Evolutionary conservation across 1,284 basidiomycete genomes (phyloP).

Genomic region (Heterobasidion irregulare): DNA sequence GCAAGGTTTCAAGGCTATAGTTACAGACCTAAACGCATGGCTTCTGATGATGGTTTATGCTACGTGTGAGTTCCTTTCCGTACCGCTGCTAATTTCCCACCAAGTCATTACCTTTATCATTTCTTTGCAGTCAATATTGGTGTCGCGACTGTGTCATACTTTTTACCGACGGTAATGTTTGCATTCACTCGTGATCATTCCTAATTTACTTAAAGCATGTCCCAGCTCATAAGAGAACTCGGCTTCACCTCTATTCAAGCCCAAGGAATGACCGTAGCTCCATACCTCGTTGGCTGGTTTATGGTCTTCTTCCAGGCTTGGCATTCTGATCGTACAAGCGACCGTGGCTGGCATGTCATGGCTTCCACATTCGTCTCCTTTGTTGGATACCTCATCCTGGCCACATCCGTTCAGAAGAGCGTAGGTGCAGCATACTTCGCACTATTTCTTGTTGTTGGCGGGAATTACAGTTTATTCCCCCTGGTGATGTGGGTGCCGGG

Average conservation of each 20-base stretch:
- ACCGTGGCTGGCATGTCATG: constrained; percentile 49
- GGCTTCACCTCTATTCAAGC: constrained; percentile 47
- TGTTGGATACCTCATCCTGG: constrained; percentile 44
- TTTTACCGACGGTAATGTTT: constrained; percentile 39
- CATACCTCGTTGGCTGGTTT: constrained; percentile 45
- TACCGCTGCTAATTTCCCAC: neutral
- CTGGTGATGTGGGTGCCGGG: constrained; percentile 39
- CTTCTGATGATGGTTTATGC: constrained; percentile 41
- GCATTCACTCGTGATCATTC: neutral
- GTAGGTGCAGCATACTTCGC: constrained; percentile 48
- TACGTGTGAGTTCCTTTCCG: constrained; percentile 32
- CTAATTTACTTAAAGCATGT: neutral
- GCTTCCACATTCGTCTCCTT: constrained; percentile 32
- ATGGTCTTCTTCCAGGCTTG: constrained; percentile 43
- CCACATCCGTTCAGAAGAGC: constrained; percentile 38
- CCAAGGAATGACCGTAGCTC: constrained; percentile 47
- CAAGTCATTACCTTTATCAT: neutral
- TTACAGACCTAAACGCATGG: constrained; percentile 42
- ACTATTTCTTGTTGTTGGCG: constrained; percentile 45
- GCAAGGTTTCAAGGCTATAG: constrained; percentile 41
- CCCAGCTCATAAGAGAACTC: constrained; percentile 41
- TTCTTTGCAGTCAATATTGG: constrained; percentile 40
- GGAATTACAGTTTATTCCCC: constrained; percentile 46
- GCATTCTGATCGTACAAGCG: constrained; percentile 43
- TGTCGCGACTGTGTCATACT: constrained; percentile 46